These are phyloP conservation scores for Phytophthora ramorum DNA, from an alignment of 352 stramenopile species.

Conservation along the genomic window DNA sequence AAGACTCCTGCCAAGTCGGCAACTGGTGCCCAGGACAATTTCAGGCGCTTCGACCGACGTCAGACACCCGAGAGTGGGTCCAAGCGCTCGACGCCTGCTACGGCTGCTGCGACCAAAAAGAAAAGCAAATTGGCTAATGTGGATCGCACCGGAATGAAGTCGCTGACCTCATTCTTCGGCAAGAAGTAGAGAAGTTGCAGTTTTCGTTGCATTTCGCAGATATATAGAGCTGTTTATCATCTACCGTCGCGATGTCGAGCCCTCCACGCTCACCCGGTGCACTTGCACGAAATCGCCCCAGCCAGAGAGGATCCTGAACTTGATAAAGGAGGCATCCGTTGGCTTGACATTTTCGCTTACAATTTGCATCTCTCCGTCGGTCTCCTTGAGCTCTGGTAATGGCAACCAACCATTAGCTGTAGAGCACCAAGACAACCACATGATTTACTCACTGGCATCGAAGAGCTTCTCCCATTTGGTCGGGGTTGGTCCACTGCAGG, in stretches of 20 bases:
- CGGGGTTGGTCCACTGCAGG: slow-evolving; percentile 69
- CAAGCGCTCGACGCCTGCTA: slow-evolving; percentile 50
- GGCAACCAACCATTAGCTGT: slow-evolving; percentile 3
- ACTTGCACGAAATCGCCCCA: slow-evolving; percentile 83
- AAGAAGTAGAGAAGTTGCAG: slow-evolving; percentile 59
- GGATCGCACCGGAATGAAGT: slow-evolving; percentile 84
- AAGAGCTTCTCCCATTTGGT: slow-evolving; percentile 87
- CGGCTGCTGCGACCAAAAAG: slow-evolving; percentile 58
- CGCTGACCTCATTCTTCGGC: slow-evolving; percentile 82
- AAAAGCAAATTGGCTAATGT: slow-evolving; percentile 86
- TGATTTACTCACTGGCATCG: slow-evolving; percentile 56
- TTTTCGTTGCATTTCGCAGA: slow-evolving; percentile 16
- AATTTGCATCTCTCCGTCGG: slow-evolving; percentile 84
- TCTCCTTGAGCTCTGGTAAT: slow-evolving; percentile 71
- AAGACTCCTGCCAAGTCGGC: slow-evolving; percentile 13
- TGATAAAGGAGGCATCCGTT: slow-evolving; percentile 82
- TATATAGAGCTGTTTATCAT: slow-evolving; percentile 37
- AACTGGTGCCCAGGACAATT: slow-evolving; percentile 36
- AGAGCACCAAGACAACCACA: not conserved
- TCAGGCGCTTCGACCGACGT: slow-evolving; percentile 47
- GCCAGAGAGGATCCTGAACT: slow-evolving; percentile 86
- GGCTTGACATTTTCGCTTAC: slow-evolving; percentile 78
- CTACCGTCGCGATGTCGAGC: slow-evolving; percentile 58
- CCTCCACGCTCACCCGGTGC: slow-evolving; percentile 84
- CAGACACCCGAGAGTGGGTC: slow-evolving; percentile 28